Conservation (phyloP, 1,139 yeast species). For the Candida anutae region DNA sequence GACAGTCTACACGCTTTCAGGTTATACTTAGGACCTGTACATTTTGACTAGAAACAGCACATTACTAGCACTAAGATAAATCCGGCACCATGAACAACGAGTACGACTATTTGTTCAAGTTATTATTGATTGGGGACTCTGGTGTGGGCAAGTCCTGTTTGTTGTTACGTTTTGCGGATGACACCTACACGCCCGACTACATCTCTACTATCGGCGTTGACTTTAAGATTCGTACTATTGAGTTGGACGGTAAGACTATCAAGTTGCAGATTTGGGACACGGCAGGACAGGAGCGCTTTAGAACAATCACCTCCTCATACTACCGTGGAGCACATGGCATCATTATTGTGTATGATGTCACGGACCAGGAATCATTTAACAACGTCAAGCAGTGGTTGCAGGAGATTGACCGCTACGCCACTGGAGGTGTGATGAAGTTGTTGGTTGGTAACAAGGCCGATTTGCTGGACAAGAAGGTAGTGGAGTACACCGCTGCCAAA, state of each 20-base stretch:
- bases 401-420: slow-evolving; percentile 96
- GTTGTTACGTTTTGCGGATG: slow-evolving; percentile 91
- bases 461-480: slow-evolving; percentile 87
- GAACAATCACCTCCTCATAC: slow-evolving; percentile 96
- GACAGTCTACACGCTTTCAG: too few species aligned
- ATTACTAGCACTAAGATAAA: neutral
- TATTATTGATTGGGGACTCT: slow-evolving; percentile 91
- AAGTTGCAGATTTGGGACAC: slow-evolving; percentile 99
- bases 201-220: slow-evolving; percentile 98
- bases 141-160: slow-evolving; percentile 98
- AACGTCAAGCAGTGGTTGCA: slow-evolving; percentile 98
- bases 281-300: slow-evolving; percentile 96
- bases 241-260: slow-evolving; percentile 93
- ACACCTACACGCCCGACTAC: slow-evolving; percentile 94
- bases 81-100: slow-evolving; percentile 56
- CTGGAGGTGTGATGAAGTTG: slow-evolving; percentile 94
- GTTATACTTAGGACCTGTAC: too few species aligned
- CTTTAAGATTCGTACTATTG: slow-evolving; percentile 95
- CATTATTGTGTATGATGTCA: slow-evolving; percentile 94
- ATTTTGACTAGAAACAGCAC: too few species aligned
- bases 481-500: slow-evolving; percentile 92
- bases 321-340: slow-evolving; percentile 99
- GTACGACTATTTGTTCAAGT: slow-evolving; percentile 94
- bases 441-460: slow-evolving; percentile 97
- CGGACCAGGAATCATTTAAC: slow-evolving; percentile 95